These are phyloP conservation scores for Cladophialophora yegresii DNA, from an alignment of 2,329 filamentous ascomycete genomes.

Conservation along the genomic window DNA sequence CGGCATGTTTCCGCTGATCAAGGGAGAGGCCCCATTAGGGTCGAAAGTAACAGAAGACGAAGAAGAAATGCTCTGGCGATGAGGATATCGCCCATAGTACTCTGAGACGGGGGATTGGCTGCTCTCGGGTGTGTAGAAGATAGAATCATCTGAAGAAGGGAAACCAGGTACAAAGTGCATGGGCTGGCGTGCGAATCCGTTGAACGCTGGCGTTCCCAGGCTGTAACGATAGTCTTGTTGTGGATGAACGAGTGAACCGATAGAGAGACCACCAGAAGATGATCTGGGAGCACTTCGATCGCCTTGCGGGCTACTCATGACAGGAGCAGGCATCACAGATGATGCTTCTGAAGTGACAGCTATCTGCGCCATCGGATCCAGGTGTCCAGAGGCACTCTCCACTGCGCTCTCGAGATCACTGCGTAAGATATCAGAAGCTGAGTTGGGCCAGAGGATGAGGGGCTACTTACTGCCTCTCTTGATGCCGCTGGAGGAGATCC, in stretches of 20 bases:
- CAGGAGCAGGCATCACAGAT: constrained; percentile 31
- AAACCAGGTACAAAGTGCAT: constrained; percentile 32
- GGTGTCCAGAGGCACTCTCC: constrained; percentile 21
- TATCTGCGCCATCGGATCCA: constrained; percentile 27
- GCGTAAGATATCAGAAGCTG: constrained; percentile 12
- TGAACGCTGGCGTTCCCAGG: constrained; percentile 32
- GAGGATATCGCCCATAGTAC: constrained; percentile 32
- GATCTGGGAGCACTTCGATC: constrained; percentile 32
- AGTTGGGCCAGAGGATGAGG: background rate
- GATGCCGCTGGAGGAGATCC: constrained; percentile 52
- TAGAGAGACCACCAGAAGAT: constrained; percentile 34
- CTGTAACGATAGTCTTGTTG: constrained; percentile 31
- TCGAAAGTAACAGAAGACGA: constrained; percentile 36
- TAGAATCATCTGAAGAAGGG: constrained; percentile 34
- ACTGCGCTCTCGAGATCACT: constrained; percentile 32
- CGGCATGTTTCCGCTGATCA: constrained; percentile 32
- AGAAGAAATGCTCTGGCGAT: constrained; percentile 37
- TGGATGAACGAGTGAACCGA: constrained; percentile 37
- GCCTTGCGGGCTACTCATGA: constrained; percentile 33
- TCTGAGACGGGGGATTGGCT: constrained; percentile 37
- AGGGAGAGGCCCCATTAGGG: constrained; percentile 32
- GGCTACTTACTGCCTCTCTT: constrained; percentile 53
- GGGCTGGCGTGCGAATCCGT: constrained; percentile 22
- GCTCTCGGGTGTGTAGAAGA: constrained; percentile 37
- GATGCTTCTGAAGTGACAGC: constrained; percentile 30